These are phyloP conservation scores for Diaporthe ilicicola DNA, from an alignment of 2,329 filamentous ascomycete genomes.

Conservation along the genomic window DNA sequence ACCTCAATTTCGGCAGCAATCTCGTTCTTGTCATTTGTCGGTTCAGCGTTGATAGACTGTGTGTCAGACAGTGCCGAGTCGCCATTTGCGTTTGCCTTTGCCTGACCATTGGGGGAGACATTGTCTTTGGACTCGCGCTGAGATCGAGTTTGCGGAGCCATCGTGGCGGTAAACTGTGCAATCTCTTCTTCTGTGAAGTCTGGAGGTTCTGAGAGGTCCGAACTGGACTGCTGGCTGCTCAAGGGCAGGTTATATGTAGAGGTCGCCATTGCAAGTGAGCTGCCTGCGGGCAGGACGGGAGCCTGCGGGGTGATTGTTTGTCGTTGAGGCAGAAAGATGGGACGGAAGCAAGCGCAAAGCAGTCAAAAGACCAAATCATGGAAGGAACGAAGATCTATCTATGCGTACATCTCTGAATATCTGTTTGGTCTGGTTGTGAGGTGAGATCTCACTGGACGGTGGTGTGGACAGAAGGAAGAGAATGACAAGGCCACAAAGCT, in stretches of 20 bases:
- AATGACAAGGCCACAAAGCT: neutral
- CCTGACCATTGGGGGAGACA: neutral
- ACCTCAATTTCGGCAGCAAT: neutral
- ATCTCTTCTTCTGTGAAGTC: slow-evolving; percentile 8
- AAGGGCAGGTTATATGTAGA: slow-evolving; percentile 1
- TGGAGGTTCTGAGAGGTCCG: slow-evolving; percentile 27
- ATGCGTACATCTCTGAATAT: neutral
- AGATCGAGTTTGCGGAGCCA: slow-evolving; percentile 2
- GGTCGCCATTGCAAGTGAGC: slow-evolving; percentile 12
- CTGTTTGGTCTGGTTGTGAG: neutral
- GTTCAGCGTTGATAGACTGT: neutral
- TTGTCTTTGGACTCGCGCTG: neutral
- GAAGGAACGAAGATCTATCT: neutral
- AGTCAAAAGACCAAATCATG: neutral
- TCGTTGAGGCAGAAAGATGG: neutral
- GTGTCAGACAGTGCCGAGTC: neutral
- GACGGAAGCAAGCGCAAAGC: neutral
- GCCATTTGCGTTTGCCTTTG: neutral
- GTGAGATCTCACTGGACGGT: neutral
- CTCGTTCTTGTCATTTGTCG: neutral
- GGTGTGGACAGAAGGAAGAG: neutral
- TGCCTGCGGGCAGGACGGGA: neutral
- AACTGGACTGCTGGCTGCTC: slow-evolving; percentile 25
- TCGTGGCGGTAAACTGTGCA: slow-evolving; percentile 9
- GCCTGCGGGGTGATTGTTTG: neutral